Conservation (phyloP, 176 grass and related monocot species). For the Urochloa ruziziensis region DNA sequence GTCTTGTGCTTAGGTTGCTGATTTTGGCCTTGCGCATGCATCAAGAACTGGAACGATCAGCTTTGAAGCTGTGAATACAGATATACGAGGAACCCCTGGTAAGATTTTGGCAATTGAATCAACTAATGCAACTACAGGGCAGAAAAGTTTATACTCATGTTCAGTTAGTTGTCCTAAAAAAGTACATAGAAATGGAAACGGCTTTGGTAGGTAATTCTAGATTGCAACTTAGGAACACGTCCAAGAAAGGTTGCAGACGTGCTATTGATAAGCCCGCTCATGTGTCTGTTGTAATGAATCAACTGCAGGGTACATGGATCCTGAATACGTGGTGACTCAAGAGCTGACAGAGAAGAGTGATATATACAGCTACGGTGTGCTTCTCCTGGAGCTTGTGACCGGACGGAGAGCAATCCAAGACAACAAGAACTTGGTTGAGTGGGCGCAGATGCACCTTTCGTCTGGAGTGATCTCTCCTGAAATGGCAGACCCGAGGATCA, state of each 20-base stretch:
- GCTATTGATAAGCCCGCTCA: not conserved
- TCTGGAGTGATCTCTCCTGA: conserved; percentile 49
- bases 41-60: conserved; percentile 82
- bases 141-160: not conserved
- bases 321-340: conserved; percentile 93
- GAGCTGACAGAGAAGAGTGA: conserved; percentile 98
- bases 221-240: not conserved
- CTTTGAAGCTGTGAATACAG: conserved; percentile 94
- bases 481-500: conserved; percentile 61
- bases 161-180: not conserved
- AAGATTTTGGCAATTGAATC: not conserved
- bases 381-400: conserved; percentile 81
- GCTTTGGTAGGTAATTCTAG: not conserved
- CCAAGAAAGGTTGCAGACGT: not conserved
- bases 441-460: conserved; percentile 65
- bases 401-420: conserved; percentile 88
- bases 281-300: not conserved
- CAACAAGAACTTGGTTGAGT: conserved; percentile 79
- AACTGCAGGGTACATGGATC: conserved; percentile 93
- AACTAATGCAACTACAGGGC: not conserved
- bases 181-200: not conserved
- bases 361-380: conserved; percentile 92
- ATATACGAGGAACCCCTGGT: conserved; percentile 96
- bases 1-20: conserved; percentile 65
- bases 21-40: conserved; percentile 97